Conservation (phyloP, 371 early-diverging fungal genomes). For the Mucor racemosus region DNA sequence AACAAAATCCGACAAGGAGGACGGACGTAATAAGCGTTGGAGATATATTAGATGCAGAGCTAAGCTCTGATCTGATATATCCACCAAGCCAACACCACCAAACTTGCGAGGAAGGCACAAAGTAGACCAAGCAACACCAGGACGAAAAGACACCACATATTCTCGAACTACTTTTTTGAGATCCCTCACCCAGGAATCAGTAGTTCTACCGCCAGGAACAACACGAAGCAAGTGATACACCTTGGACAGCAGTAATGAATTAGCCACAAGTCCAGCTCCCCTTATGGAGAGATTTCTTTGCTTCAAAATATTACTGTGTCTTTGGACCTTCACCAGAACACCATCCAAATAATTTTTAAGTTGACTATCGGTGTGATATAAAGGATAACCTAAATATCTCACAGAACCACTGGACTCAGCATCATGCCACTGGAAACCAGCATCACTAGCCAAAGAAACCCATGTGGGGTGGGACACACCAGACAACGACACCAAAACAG, state of each 20-base stretch:
- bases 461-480: not conserved
- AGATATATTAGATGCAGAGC: constrained; percentile 12
- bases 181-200: not conserved
- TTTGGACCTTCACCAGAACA: not conserved
- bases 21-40: not conserved
- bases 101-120: not conserved
- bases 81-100: constrained; percentile 7
- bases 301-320: not conserved
- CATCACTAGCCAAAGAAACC: not conserved
- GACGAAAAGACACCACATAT: not conserved
- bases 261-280: constrained; percentile 13
- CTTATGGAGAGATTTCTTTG: constrained; percentile 6
- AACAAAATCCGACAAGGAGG: not conserved
- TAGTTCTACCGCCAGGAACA: not conserved
- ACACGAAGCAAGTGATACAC: constrained; percentile 13
- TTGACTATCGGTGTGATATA: not conserved
- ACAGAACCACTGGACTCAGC: not conserved
- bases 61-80: not conserved
- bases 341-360: not conserved
- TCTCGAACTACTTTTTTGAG: not conserved
- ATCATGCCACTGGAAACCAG: constrained; percentile 8
- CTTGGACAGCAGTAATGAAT: constrained; percentile 13
- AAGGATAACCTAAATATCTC: constrained; percentile 20
- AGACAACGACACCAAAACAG: constrained; percentile 14
- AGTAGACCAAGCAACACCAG: constrained; percentile 5